Percentiles rank a stretch among this genome's conserved stretches.
phyloP scores from a whole-genome alignment of 176 grass and related monocot species.

The Saccharum officinarum region DNA sequence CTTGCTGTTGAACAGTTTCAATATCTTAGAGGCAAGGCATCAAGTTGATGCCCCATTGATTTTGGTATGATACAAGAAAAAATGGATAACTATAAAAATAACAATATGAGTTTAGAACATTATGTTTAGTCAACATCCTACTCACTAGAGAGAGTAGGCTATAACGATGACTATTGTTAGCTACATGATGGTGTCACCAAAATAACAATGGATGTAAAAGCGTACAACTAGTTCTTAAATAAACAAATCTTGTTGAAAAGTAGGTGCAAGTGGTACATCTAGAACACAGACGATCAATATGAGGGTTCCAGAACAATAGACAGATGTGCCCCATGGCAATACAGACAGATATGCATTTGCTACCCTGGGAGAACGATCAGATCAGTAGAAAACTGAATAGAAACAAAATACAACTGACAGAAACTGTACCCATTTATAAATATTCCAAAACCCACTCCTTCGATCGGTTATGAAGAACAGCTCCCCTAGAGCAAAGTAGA shows the following conservation, averaged over 20 bases:
- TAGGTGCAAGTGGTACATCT: slow-evolving; percentile 1
- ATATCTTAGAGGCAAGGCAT: not conserved
- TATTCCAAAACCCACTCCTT: slow-evolving; percentile 88
- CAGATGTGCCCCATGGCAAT: not conserved
- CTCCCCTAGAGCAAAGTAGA: slow-evolving; percentile 61
- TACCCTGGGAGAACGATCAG: not conserved
- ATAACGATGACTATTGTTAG: not conserved
- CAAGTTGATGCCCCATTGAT: not conserved
- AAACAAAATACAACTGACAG: slow-evolving; percentile 31
- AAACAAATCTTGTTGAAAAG: not conserved
- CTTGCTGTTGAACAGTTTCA: not conserved
- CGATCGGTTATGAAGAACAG: slow-evolving; percentile 91
- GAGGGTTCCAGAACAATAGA: not conserved
- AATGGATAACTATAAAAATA: not conserved
- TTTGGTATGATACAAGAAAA: not conserved
- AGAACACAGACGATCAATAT: slow-evolving; percentile 8
- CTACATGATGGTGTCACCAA: not conserved
- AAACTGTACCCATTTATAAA: slow-evolving; percentile 88
- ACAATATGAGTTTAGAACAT: not conserved
- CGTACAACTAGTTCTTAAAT: not conserved
- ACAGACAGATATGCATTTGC: not conserved
- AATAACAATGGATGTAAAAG: slow-evolving; percentile 17
- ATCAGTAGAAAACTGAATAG: slow-evolving; percentile 5
- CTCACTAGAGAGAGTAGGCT: slow-evolving; percentile 4
- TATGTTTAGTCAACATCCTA: not conserved